Percentiles rank a stretch among this genome's conserved stretches.
phyloP scores from a whole-genome alignment of 805 yeast genomes.

The Pichia gijzeniarum region DNA sequence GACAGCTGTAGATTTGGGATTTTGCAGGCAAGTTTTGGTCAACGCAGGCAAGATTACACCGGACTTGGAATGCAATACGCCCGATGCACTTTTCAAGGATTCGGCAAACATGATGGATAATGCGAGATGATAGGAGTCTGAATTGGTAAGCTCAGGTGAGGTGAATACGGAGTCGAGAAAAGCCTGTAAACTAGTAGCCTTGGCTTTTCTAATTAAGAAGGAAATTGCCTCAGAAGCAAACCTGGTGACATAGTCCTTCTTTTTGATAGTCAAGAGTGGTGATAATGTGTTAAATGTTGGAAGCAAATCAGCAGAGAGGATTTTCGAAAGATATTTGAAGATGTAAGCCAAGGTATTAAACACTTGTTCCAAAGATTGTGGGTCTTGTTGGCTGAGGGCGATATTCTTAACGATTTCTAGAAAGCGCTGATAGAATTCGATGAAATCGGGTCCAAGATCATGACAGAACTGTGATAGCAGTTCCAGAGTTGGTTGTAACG shows the following conservation, averaged over 20 bases:
- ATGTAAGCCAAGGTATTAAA: slow-evolving; percentile 82
- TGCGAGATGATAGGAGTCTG: slow-evolving; percentile 45
- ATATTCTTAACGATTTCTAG: slow-evolving; percentile 45
- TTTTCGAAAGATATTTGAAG: slow-evolving; percentile 77
- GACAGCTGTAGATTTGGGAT: slow-evolving; percentile 34
- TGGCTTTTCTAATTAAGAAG: slow-evolving; percentile 68
- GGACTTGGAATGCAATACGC: slow-evolving; percentile 70
- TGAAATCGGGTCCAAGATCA: slow-evolving; percentile 87
- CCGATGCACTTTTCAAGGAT: slow-evolving; percentile 65
- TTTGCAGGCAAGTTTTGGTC: slow-evolving; percentile 17
- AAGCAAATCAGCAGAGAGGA: slow-evolving; percentile 52
- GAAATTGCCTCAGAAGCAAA: slow-evolving; percentile 91
- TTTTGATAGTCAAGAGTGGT: slow-evolving; percentile 54
- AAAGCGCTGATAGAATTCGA: slow-evolving; percentile 52
- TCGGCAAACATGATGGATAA: slow-evolving; percentile 61
- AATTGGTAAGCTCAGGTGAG: slow-evolving; percentile 26
- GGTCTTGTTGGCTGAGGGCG: slow-evolving; percentile 42
- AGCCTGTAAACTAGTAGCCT: slow-evolving; percentile 36
- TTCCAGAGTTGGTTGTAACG: slow-evolving; percentile 79
- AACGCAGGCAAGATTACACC: slow-evolving; percentile 40
- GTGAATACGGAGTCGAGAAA: slow-evolving; percentile 39
- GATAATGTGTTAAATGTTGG: slow-evolving; percentile 63
- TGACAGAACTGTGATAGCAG: slow-evolving; percentile 79
- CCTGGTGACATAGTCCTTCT: slow-evolving; percentile 60
- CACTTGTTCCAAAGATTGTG: slow-evolving; percentile 70